These are phyloP conservation scores for Breviolum minutum DNA, from an alignment of 73 alveolate genomes.

Conservation along the genomic window DNA sequence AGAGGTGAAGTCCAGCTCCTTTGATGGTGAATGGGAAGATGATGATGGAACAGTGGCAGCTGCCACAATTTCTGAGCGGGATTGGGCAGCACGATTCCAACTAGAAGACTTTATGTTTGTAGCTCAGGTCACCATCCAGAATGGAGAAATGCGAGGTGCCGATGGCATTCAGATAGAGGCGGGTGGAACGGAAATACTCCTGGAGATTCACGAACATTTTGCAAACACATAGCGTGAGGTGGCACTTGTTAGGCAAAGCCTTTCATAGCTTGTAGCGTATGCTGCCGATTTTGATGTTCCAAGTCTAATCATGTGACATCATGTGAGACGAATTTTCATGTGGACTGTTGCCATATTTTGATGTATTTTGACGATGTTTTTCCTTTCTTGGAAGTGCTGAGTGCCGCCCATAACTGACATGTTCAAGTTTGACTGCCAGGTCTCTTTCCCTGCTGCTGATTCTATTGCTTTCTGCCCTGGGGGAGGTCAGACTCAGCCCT, in stretches of 20 bases:
- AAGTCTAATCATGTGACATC: too few relatives aligned
- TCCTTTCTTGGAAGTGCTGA: neutral
- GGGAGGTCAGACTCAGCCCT: neutral
- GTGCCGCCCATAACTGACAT: neutral
- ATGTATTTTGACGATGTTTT: neutral
- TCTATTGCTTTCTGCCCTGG: conserved; percentile 51
- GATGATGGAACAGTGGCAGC: conserved; percentile 64
- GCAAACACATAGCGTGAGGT: neutral
- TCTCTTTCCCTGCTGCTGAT: conserved; percentile 17
- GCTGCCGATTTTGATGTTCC: too few relatives aligned
- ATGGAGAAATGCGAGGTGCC: conserved; percentile 46
- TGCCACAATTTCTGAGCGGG: neutral
- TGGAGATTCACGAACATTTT: too few relatives aligned
- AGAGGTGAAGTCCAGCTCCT: neutral
- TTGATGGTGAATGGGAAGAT: conserved; percentile 87
- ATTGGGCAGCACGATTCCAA: neutral
- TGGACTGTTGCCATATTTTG: too few relatives aligned
- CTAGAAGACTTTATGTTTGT: neutral
- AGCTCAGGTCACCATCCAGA: conserved; percentile 56
- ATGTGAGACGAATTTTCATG: too few relatives aligned
- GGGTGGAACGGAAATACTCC: neutral
- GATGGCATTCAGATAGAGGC: conserved; percentile 82
- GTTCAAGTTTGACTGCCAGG: neutral
- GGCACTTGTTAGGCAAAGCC: too few relatives aligned
- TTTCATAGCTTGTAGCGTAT: too few relatives aligned